Base-by-base conservation (phyloP, 2,329 filamentous ascomycete genomes). In the Pochonia chlamydosporia region DNA sequence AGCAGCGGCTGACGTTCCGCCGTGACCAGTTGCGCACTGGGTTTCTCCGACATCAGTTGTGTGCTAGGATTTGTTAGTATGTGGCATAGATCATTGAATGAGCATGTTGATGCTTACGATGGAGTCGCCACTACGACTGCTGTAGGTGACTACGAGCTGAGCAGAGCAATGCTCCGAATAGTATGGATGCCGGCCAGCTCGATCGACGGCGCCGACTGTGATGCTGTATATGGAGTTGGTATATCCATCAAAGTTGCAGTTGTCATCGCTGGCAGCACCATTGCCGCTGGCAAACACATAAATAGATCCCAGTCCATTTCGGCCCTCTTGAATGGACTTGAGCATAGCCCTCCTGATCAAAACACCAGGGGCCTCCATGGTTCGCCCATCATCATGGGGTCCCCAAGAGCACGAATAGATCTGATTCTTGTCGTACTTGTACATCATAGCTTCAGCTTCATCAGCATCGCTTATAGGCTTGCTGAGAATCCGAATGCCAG, bases 371-470 rank as follows among this genome's bases (percentile, higher is more conserved):
- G 84, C 89, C 57, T 97, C 92, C 93, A 99, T 99, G 21, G 89
- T 90, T 51, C 77, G 76, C 40, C 93, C 93, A 63, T 97, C 91
- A 59, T 99, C 93, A 0, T 90, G 89, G 8, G 93, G 93, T 1
- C 93, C 93, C 93, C 93, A 99, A 0, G 93, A 99, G 71, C 93
- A 99, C 1, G 93, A 99, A 69, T 96, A 99, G 49, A 99, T 97
- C 50, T 96, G 82, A 63, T 96, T 99, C 51, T 92, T 75, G 59
- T 96, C 84, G 59, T 82, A 93, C 52, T 86, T 87, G 70, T 92
- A 97, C 67, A 95, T 96, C 75, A 99, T 84, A 20, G 93, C 89
- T 25, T 85, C 75, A 21, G 93, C 91, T 68, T 99, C 93, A 60
- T 99, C 93, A 24, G 87, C 84, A 63, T 99, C 93, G 43, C 84